These are phyloP conservation scores for Zostera marina DNA, from an alignment of 116 monocot species.

Conservation along the genomic window DNA sequence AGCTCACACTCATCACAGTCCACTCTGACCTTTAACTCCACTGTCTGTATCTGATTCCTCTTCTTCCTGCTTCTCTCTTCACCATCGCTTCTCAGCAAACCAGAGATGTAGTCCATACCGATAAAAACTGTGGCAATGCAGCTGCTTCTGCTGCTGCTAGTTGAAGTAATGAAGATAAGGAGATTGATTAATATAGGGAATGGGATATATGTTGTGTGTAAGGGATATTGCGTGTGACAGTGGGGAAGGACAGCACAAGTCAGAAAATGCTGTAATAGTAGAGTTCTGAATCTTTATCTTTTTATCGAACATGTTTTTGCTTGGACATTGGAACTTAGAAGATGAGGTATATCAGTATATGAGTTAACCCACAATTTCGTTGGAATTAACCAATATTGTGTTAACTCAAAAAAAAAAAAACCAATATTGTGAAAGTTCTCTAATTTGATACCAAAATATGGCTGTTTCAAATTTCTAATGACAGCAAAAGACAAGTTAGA, in stretches of 20 bases:
- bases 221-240: conserved; percentile 8
- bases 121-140: background rate
- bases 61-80: conserved; percentile 8
- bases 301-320: background rate
- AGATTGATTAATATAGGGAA: background rate
- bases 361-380: too few relatives aligned
- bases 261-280: conserved; percentile 3
- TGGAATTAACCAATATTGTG: too few relatives aligned
- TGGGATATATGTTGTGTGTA: background rate
- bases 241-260: background rate
- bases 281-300: background rate
- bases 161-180: background rate
- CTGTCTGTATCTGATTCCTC: conserved; percentile 28
- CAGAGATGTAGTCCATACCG: conserved; percentile 25
- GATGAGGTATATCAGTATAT: too few relatives aligned
- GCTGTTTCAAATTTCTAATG: too few relatives aligned
- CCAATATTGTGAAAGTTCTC: too few relatives aligned
- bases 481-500: too few relatives aligned
- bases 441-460: too few relatives aligned
- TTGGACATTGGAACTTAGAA: too few relatives aligned
- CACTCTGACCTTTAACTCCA: conserved; percentile 44
- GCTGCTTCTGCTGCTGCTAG: background rate
- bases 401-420: too few relatives aligned
- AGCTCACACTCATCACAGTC: conserved; percentile 50
- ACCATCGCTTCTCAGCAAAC: conserved; percentile 8